Evolutionary conservation across 2,329 filamentous ascomycete species (phyloP), one percentile per base, ranked within the genome.

Genomic region (Xylariaceae sp.): DNA sequence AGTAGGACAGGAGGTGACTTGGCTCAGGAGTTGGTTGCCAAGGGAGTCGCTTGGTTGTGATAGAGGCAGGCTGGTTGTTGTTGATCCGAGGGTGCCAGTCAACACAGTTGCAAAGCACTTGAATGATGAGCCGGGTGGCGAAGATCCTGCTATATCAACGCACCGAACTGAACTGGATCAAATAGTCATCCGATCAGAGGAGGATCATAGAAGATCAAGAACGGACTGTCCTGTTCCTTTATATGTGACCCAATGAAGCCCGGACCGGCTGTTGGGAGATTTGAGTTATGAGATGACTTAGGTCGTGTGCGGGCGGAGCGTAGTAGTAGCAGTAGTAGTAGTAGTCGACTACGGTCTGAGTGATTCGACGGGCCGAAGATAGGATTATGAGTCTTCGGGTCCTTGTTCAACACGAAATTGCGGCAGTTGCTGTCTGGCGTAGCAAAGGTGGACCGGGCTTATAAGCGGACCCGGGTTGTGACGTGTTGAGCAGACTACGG

Each of bases 371-470:
- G 56, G 75, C 75, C 70, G 76, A 73, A 70, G 71, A 73, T 74
- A 68, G 73, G 75, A 77, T 76, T 30, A 73, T 78, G 73, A 80
- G 77, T 80, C 78, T 75, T 76, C 72, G 61, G 63, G 61, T 55
- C 60, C 66, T 66, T 65, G 63, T 57, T 66, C 56, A 59, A 65
- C 65, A 54, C 61, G 55, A 59, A 54, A 57, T 60, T 62, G 57
- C 62, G 60, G 60, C 63, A 50, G 65, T 60, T 57, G 64, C 64
- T 47, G 64, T 58, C 23, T 30, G 23, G 23, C 52, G 65, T 55
- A 55, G 55, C 64, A 65, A 65, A 66, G 61, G 66, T 67, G 61
- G 64, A 62, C 59, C 66, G 61, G 56, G 64, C 55, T 61, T 59
- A 60, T 55, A 59, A 65, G 69, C 69, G 67, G 69, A 71, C 65